Conservation (phyloP, 2,329 filamentous ascomycete genomes). For the Coniochaeta hoffmannii region DNA sequence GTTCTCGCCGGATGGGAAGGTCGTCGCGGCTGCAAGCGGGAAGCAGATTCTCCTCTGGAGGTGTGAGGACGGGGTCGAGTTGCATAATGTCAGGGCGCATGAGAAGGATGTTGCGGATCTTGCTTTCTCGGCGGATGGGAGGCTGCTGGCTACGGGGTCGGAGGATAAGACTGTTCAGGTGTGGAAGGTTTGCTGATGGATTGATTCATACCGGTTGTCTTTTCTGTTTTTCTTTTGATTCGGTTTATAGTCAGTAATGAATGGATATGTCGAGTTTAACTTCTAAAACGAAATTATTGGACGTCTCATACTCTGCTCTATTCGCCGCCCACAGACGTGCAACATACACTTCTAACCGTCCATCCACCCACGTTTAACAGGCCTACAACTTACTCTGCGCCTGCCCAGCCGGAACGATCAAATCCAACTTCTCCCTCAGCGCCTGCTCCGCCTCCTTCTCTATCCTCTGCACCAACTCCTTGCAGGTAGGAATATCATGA, state of each 20-base stretch:
- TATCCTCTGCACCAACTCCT: slow-evolving; percentile 61
- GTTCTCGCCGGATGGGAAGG: neutral
- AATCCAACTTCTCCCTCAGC: slow-evolving; percentile 49
- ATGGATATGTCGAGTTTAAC: neutral
- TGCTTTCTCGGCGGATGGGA: neutral
- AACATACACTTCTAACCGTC: neutral
- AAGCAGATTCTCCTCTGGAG: neutral
- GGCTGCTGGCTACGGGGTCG: neutral
- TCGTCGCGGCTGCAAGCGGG: neutral
- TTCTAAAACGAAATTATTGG: neutral
- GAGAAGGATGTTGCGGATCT: neutral
- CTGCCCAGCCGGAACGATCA: slow-evolving; percentile 36
- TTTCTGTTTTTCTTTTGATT: too few relatives aligned
- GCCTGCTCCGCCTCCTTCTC: slow-evolving; percentile 68
- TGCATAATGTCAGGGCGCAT: neutral
- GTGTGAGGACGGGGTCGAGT: neutral
- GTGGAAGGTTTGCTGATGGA: too few relatives aligned
- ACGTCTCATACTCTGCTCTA: neutral
- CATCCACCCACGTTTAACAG: neutral
- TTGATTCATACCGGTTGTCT: neutral
- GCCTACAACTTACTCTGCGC: slow-evolving; percentile 50
- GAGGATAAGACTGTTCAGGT: neutral
- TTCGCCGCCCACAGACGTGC: neutral
- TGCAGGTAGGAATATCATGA: slow-evolving; percentile 73
- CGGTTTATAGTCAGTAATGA: too few relatives aligned